A percentile compares a stretch with the other conserved stretches of the same genome.
These are phyloP conservation scores for Pichia scutulata DNA, from an alignment of 805 yeast genomes.

Conservation along the genomic window DNA sequence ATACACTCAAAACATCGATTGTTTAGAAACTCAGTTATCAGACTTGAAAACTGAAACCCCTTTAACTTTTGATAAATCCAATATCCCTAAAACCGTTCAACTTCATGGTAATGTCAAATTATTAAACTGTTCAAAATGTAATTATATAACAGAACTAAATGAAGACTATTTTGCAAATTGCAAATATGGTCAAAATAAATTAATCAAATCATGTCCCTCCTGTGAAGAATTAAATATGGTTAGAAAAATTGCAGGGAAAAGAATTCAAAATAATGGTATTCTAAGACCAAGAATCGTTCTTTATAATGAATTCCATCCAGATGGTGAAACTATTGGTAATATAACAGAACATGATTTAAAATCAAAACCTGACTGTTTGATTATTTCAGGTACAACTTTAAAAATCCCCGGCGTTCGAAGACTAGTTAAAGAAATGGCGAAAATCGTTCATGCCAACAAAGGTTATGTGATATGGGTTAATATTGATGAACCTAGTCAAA, in stretches of 20 bases:
- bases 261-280: conserved; percentile 53
- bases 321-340: conserved; percentile 79
- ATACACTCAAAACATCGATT: conserved; percentile 86
- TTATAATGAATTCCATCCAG: conserved; percentile 77
- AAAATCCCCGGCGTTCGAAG: conserved; percentile 70
- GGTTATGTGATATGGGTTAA: conserved; percentile 61
- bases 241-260: conserved; percentile 54
- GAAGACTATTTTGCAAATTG: conserved; percentile 37
- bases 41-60: conserved; percentile 44
- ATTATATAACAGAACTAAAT: conserved; percentile 45
- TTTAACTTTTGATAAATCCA: conserved; percentile 26
- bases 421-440: conserved; percentile 52
- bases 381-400: conserved; percentile 79
- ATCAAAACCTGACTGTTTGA: conserved; percentile 63
- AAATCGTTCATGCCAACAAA: conserved; percentile 44
- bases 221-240: conserved; percentile 53
- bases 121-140: conserved; percentile 74
- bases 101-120: conserved; percentile 75
- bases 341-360: conserved; percentile 60
- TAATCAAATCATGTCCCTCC: conserved; percentile 53
- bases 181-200: conserved; percentile 16
- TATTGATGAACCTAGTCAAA: conserved; percentile 45
- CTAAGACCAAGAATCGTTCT: conserved; percentile 60
- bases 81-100: conserved; percentile 56
- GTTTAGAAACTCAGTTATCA: conserved; percentile 57